Evolutionary conservation across 305 asterid species (phyloP), one percentile per base, ranked within the genome.

Genomic region (Fraxinus nigra): DNA sequence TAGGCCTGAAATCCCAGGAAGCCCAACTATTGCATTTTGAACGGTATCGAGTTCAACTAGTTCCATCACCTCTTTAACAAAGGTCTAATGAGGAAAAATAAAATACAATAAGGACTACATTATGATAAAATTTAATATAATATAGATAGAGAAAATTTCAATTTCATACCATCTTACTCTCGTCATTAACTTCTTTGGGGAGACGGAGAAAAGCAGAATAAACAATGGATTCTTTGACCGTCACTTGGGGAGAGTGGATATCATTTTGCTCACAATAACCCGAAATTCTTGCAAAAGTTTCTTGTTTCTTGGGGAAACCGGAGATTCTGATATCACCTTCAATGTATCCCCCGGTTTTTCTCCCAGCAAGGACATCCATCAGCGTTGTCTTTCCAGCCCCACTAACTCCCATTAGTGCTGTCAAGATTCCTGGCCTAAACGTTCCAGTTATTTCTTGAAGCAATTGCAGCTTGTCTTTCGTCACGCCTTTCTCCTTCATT

Each of bases 351-450:
- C 86, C 81, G 5, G 84, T 82, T 84, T 86, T 86, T 20, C 89
- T 84, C 46, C 89, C 86, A 35, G 89, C 76, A 32, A 86, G 82
- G 11, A 86, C 89, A 38, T 86, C 89, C 48, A 86, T 78, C 46
- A 86, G 89, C 35, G 87, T 86, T 8, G 89, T 86, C 79, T 86
- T 86, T 67, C 87, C 87, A 16, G 89, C 87, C 26, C 89, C 87
- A 77, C 87, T 86, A 67, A 82, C 87, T 34, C 87, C 87, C 84
- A 80, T 84, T 67, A 84, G 77, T 33, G 87, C 86, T 16, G 84
- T 86, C 79, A 84, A 85, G 75, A 84, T 77, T n/a, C 87, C 89
- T 20, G 89, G 87, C 33, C 85, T 82, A 38, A 86, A 80, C 4
- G 84, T 48, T 2, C 86, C 82, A 0, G 90, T 87, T 11, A 85